phyloP scores from a whole-genome alignment of 768 basidiomycete species.

The Leccinum longicurvipes region DNA sequence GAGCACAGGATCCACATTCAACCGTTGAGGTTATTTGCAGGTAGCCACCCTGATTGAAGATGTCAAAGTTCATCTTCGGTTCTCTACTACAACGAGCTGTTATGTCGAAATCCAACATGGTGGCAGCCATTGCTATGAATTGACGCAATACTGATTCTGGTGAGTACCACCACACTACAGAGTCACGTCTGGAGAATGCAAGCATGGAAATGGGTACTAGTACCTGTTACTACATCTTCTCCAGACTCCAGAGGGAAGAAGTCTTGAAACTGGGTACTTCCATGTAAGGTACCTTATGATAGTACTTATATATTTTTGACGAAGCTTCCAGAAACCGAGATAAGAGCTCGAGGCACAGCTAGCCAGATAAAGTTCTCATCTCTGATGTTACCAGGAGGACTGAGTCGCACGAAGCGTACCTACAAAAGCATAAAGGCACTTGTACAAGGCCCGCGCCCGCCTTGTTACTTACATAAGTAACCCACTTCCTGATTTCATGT shows the following conservation, averaged over 20 bases:
- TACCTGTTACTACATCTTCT: not conserved
- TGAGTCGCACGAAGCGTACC: not conserved
- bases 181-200: not conserved
- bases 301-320: not conserved
- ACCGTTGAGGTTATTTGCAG: too few relatives aligned
- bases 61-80: not conserved
- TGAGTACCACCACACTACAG: too few relatives aligned
- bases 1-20: too few relatives aligned
- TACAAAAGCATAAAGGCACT: not conserved
- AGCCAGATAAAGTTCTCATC: not conserved
- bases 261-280: not conserved
- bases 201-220: not conserved
- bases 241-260: not conserved
- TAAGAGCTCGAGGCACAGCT: not conserved
- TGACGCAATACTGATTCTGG: not conserved
- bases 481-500: conserved; percentile 7
- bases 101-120: not conserved
- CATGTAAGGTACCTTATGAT: not conserved
- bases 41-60: not conserved
- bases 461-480: not conserved
- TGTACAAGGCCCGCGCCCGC: not conserved
- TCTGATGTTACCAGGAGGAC: not conserved
- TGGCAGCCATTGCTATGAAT: not conserved
- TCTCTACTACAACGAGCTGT: not conserved
- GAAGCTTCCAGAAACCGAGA: not conserved